phyloP scores from a whole-genome alignment of 2,329 filamentous ascomycete genomes.

The Epichloe gansuensis region DNA sequence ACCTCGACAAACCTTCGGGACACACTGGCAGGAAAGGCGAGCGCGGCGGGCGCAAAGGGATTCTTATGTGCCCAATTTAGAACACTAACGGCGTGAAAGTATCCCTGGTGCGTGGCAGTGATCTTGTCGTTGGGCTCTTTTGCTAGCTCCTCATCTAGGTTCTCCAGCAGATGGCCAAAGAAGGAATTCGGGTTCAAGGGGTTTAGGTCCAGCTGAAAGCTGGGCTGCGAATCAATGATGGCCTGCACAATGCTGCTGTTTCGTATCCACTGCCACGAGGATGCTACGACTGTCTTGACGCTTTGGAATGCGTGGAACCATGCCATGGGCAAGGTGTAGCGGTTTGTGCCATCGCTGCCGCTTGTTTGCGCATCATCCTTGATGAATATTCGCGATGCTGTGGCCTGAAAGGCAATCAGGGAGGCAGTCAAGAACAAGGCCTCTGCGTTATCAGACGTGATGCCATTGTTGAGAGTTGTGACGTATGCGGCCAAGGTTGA shows the following conservation, averaged over 20 bases:
- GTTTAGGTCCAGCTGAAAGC: conserved; percentile 46
- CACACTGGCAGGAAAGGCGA: conserved; percentile 52
- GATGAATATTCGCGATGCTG: conserved; percentile 48
- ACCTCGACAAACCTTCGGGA: conserved; percentile 47
- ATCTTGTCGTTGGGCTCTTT: conserved; percentile 19
- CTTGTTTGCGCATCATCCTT: conserved; percentile 36
- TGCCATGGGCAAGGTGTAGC: conserved; percentile 45
- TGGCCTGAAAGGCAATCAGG: conserved; percentile 54
- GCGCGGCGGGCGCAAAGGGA: conserved; percentile 42
- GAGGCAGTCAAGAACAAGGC: conserved; percentile 49
- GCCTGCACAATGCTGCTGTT: conserved; percentile 43
- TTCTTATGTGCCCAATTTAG: conserved; percentile 54
- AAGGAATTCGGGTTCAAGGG: conserved; percentile 38
- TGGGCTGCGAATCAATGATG: conserved; percentile 51
- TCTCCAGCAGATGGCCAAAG: conserved; percentile 47
- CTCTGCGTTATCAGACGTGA: conserved; percentile 46
- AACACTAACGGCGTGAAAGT: conserved; percentile 51
- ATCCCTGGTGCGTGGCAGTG: conserved; percentile 34
- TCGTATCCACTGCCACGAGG: conserved; percentile 51
- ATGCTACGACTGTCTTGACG: conserved; percentile 51
- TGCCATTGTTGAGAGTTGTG: conserved; percentile 40
- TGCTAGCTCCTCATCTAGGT: conserved; percentile 42
- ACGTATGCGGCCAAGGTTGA: conserved; percentile 50
- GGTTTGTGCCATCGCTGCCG: conserved; percentile 22
- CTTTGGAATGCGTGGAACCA: conserved; percentile 58